A percentile compares a stretch with the other conserved stretches of the same genome.
phyloP scores from a whole-genome alignment of 176 grass and related monocot genomes.

The Metroxylon sagu region DNA sequence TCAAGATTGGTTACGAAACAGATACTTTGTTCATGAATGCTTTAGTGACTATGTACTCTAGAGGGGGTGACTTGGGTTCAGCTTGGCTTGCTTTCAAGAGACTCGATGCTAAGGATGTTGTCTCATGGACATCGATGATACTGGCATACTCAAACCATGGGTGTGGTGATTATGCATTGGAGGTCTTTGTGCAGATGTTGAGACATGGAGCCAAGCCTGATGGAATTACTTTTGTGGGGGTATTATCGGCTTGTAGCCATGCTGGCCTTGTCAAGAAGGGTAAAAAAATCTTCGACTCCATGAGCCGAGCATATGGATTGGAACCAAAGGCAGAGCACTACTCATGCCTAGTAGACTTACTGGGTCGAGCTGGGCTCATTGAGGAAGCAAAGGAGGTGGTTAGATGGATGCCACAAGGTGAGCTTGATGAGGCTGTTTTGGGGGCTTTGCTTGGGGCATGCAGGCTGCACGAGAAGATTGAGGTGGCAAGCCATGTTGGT shows the following conservation, averaged over 20 bases:
- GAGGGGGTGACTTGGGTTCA: constrained; percentile 16
- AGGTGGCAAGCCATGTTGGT: constrained; percentile 8
- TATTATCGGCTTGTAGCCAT: constrained; percentile 25
- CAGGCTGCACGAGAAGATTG: constrained; percentile 1
- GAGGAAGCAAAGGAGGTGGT: constrained; percentile 15
- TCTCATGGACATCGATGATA: constrained; percentile 27
- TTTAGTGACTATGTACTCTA: constrained; percentile 20
- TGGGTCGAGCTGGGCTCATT: constrained; percentile 15
- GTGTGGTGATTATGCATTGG: constrained; percentile 11
- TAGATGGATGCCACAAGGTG: neutral
- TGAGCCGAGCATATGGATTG: neutral
- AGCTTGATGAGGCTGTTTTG: constrained; percentile 17
- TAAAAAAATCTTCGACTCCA: constrained; percentile 15
- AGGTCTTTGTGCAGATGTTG: constrained; percentile 15
- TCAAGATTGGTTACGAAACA: neutral
- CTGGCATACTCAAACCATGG: constrained; percentile 17
- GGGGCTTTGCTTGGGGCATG: constrained; percentile 20
- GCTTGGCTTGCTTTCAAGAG: constrained; percentile 17
- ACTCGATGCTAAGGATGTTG: constrained; percentile 11
- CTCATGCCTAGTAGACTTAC: constrained; percentile 16
- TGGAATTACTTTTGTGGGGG: constrained; percentile 2
- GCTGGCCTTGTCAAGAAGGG: constrained; percentile 16
- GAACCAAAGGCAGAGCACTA: constrained; percentile 14
- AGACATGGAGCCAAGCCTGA: constrained; percentile 10
- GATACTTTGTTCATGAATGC: constrained; percentile 11